A percentile compares a stretch with the other conserved stretches of the same genome.
Conservation (phyloP, 106 monocot species). For the Iris macrosiphon region DNA sequence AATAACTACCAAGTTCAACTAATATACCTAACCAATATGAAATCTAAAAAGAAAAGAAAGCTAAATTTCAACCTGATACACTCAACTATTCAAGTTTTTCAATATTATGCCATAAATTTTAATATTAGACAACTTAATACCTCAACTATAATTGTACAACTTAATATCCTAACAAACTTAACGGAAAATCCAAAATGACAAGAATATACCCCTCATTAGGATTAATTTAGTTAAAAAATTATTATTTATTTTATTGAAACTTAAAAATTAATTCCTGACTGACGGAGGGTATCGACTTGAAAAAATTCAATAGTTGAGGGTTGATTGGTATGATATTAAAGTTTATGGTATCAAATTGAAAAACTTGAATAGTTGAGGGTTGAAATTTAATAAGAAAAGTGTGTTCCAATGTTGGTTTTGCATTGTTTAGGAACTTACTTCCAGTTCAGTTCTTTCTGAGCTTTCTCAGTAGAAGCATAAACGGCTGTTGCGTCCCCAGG, state of each 20-base stretch:
- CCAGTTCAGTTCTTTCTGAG: conserved; percentile 66
- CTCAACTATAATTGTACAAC: too few species aligned
- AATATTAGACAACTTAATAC: neutral
- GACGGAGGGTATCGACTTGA: neutral
- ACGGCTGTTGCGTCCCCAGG: conserved; percentile 72
- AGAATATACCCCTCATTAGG: too few species aligned
- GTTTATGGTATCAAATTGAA: neutral
- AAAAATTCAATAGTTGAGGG: neutral
- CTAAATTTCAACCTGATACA: too few species aligned
- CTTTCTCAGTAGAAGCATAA: conserved; percentile 67
- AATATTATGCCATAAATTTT: neutral
- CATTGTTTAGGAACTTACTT: conserved; percentile 27
- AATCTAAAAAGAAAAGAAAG: neutral
- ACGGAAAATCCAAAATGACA: too few species aligned
- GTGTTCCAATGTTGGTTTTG: too few species aligned
- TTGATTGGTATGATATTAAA: too few species aligned
- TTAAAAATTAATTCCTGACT: neutral
- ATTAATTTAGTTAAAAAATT: too few species aligned
- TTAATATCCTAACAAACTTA: too few species aligned
- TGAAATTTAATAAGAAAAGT: neutral
- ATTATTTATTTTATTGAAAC: too few species aligned
- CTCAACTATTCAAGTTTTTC: too few species aligned
- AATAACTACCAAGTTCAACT: neutral
- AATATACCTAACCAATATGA: neutral
- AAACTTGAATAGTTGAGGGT: too few species aligned